Conservation (phyloP, 768 basidiomycete genomes). For the Candolleomyces efflorescens region DNA sequence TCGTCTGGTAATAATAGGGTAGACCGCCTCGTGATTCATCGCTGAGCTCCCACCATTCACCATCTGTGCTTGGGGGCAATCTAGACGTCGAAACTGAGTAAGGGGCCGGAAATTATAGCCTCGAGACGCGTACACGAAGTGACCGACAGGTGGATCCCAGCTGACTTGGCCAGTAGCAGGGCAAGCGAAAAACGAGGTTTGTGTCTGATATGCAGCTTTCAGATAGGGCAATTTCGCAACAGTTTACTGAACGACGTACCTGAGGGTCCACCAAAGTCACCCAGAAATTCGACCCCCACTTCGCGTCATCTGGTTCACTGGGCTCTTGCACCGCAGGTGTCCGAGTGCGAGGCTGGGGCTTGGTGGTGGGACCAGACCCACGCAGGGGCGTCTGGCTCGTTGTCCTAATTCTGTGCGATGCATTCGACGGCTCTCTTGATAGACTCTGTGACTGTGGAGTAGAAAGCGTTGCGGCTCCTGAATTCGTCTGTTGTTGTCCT, state of each 20-base stretch:
- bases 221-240: neutral
- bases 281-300: slow-evolving; percentile 93
- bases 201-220: slow-evolving; percentile 31
- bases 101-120: slow-evolving; percentile 11
- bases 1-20: slow-evolving; percentile 93
- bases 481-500: slow-evolving; percentile 10
- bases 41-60: slow-evolving; percentile 95
- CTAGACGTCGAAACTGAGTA: slow-evolving; percentile 33
- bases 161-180: slow-evolving; percentile 89
- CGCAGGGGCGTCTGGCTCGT: neutral
- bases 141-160: slow-evolving; percentile 89
- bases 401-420: slow-evolving; percentile 13
- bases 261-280: slow-evolving; percentile 90
- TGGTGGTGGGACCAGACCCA: neutral
- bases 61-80: slow-evolving; percentile 76
- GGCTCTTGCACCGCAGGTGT: neutral
- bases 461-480: slow-evolving; percentile 13
- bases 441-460: neutral
- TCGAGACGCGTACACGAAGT: slow-evolving; percentile 65
- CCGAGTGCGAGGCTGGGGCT: neutral
- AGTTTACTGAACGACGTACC: slow-evolving; percentile 40
- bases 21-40: slow-evolving; percentile 82
- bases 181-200: slow-evolving; percentile 84
- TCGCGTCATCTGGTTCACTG: slow-evolving; percentile 40
- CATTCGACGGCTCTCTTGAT: slow-evolving; percentile 8